A percentile compares a stretch with the other conserved stretches of the same genome.
These are phyloP conservation scores for Leishmania braziliensis DNA, from an alignment of 208 protist genomes.

Conservation along the genomic window DNA sequence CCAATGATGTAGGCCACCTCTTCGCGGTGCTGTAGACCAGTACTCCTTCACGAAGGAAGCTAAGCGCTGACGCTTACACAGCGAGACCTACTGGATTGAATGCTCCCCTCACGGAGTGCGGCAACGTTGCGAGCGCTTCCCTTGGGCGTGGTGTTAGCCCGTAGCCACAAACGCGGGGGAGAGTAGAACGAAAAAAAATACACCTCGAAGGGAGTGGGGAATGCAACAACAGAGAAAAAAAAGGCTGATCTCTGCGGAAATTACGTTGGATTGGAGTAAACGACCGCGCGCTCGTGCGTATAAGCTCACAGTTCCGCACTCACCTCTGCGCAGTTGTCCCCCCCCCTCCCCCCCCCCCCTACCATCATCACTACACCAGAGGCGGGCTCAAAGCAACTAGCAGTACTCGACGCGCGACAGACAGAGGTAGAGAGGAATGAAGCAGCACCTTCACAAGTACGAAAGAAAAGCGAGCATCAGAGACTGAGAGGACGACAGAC, in stretches of 20 bases:
- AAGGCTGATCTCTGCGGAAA: background rate
- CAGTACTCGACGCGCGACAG: background rate
- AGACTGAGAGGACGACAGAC: background rate
- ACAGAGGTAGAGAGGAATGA: background rate
- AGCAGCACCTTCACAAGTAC: background rate
- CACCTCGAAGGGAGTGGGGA: background rate
- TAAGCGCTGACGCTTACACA: no score
- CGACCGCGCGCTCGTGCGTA: background rate
- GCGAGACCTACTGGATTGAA: no score
- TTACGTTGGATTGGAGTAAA: background rate
- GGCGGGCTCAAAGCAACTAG: background rate
- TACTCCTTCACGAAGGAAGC: no score
- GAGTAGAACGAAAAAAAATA: background rate
- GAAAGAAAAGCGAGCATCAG: background rate
- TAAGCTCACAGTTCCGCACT: background rate
- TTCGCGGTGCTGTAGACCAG: no score
- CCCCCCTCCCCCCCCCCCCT: background rate
- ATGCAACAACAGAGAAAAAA: background rate
- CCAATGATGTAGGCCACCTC: no score
- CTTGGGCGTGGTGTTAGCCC: background rate
- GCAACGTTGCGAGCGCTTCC: no score
- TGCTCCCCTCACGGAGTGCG: no score
- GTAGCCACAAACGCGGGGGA: no score
- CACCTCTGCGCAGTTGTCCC: background rate
- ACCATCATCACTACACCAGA: background rate